A percentile compares a stretch with the other conserved stretches of the same genome.
These are phyloP conservation scores for Tetrahymena borealis DNA, from an alignment of 73 alveolate species.

Conservation along the genomic window DNA sequence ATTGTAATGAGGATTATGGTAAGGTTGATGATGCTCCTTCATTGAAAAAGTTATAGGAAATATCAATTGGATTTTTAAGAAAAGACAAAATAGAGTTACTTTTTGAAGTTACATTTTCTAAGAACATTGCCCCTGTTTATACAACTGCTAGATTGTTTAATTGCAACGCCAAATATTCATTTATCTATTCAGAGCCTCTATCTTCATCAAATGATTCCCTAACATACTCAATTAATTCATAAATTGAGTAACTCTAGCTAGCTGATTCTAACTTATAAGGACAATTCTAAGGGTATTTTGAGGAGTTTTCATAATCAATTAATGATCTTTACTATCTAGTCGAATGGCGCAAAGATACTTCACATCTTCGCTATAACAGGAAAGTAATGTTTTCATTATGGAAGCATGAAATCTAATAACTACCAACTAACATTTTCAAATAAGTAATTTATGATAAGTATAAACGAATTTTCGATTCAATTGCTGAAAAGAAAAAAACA, in stretches of 20 bases:
- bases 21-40: background rate
- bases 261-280: background rate
- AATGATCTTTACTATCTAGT: background rate
- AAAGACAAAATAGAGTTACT: background rate
- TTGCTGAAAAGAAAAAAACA: background rate
- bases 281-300: background rate
- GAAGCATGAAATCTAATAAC: background rate
- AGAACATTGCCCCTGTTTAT: background rate
- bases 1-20: background rate
- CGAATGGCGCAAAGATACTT: background rate
- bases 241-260: background rate
- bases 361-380: background rate
- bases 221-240: background rate
- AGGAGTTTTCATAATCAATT: background rate
- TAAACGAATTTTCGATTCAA: background rate
- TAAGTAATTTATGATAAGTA: background rate
- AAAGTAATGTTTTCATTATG: background rate
- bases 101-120: background rate
- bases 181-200: background rate
- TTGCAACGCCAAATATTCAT: background rate
- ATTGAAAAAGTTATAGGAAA: background rate
- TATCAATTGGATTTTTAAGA: background rate
- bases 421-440: background rate
- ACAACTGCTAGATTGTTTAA: background rate
- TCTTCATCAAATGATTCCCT: background rate